A percentile compares a stretch with the other conserved stretches of the same genome.
Evolutionary conservation across 192 early-diverging fungal species (phyloP).

Genomic region (Rhizophagus clarus): DNA sequence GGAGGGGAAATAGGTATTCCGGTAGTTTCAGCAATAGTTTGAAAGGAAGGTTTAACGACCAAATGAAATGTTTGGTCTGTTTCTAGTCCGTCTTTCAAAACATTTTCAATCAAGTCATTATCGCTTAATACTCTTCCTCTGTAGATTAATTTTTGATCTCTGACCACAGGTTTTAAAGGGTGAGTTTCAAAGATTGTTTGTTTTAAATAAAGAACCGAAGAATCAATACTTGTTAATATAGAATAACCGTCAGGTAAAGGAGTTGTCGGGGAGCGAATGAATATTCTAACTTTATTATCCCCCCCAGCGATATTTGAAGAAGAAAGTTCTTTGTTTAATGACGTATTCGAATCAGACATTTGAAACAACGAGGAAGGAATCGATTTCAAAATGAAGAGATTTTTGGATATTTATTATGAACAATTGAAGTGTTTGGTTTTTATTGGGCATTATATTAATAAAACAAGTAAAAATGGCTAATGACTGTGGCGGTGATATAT

Average conservation of each 20-base stretch:
- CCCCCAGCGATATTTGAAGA: not conserved
- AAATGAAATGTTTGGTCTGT: conserved; percentile 34
- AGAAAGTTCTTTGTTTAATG: not conserved
- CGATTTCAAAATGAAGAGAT: not conserved
- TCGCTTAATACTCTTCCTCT: conserved; percentile 31
- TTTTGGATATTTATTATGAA: too few relatives aligned
- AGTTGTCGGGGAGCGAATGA: conserved; percentile 31
- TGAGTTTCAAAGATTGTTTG: conserved; percentile 18
- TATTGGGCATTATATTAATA: too few relatives aligned
- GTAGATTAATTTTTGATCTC: conserved; percentile 31
- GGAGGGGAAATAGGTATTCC: conserved; percentile 3
- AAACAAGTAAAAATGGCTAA: too few relatives aligned
- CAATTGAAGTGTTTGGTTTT: too few relatives aligned
- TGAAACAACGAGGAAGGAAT: not conserved
- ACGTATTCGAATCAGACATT: not conserved
- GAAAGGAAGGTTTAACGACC: conserved; percentile 29
- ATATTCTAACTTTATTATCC: conserved; percentile 23
- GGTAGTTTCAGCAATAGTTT: conserved; percentile 1
- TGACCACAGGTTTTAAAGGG: conserved; percentile 20
- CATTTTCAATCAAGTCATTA: conserved; percentile 8
- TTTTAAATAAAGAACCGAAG: conserved; percentile 27
- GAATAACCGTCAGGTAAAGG: conserved; percentile 24
- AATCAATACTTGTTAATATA: conserved; percentile 17
- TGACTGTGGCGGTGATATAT: too few relatives aligned
- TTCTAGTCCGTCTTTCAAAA: conserved; percentile 16